Percentiles rank a stretch among this genome's conserved stretches.
These are phyloP conservation scores for Cryphonectria radicalis DNA, from an alignment of 2,329 filamentous ascomycete genomes.

Conservation along the genomic window DNA sequence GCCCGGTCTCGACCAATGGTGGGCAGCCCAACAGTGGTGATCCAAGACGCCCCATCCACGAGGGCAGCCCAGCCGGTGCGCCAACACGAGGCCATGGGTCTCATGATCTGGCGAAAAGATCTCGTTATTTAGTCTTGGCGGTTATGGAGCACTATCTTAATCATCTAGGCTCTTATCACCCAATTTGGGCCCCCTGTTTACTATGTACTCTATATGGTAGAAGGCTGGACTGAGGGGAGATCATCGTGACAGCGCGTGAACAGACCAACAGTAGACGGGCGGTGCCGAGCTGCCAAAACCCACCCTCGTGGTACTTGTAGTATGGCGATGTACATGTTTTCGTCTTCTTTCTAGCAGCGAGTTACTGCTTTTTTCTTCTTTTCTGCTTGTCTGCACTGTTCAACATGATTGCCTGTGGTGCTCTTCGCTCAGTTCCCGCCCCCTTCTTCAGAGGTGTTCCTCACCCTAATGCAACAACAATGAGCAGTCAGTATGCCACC, in stretches of 20 bases:
- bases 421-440: not conserved
- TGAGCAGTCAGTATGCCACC: not conserved
- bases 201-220: not conserved
- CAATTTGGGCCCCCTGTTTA: conserved; percentile 12
- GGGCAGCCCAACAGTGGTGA: not conserved
- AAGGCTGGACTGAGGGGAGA: not conserved
- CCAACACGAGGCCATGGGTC: conserved; percentile 19
- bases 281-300: not conserved
- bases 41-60: conserved; percentile 12
- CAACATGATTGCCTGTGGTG: not conserved
- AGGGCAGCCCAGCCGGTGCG: not conserved
- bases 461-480: not conserved
- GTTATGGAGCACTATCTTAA: conserved; percentile 5
- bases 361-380: not conserved
- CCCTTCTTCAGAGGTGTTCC: not conserved
- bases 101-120: conserved; percentile 25
- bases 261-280: not conserved
- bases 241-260: not conserved
- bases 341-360: not conserved
- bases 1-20: conserved; percentile 15
- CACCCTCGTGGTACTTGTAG: not conserved
- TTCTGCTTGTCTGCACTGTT: not conserved
- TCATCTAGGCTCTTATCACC: conserved; percentile 14
- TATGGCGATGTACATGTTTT: not conserved
- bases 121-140: conserved; percentile 20